Evolutionary conservation across 805 yeast species (phyloP).

Genomic region (Hanseniaspora meyeri): DNA sequence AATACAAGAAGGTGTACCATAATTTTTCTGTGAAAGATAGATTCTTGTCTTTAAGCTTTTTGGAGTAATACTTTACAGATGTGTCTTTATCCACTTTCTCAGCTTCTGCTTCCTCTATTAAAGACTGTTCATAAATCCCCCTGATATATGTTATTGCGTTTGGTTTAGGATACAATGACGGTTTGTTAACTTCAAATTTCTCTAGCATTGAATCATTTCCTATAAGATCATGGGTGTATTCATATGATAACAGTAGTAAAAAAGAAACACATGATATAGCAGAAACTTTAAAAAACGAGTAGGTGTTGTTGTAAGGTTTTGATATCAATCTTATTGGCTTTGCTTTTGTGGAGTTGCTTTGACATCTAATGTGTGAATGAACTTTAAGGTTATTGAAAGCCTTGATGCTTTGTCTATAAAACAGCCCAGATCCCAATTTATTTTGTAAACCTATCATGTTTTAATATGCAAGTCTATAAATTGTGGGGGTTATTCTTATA

Average conservation of each 20-base stretch:
- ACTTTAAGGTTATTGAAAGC: not conserved
- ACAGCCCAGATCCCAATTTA: slow-evolving; percentile 17
- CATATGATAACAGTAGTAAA: not conserved
- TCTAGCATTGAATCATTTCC: not conserved
- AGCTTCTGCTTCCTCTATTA: not conserved
- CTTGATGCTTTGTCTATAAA: slow-evolving; percentile 15
- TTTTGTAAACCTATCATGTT: slow-evolving; percentile 7
- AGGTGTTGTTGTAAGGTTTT: not conserved
- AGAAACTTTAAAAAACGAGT: slow-evolving; percentile 1
- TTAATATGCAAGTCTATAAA: too few species aligned
- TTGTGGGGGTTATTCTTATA: too few species aligned
- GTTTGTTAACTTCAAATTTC: not conserved
- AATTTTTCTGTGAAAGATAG: not conserved
- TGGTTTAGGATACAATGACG: slow-evolving; percentile 1
- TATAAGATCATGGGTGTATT: not conserved
- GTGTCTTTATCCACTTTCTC: not conserved
- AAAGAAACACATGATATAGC: not conserved
- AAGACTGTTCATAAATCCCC: slow-evolving; percentile 6
- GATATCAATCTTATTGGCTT: not conserved
- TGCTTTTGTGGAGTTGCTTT: not conserved
- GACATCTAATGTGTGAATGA: not conserved
- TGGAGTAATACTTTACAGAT: not conserved
- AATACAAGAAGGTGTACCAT: not conserved
- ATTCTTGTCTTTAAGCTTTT: not conserved
- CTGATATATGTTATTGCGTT: not conserved